Conservation (phyloP, 371 early-diverging fungal genomes). For the Mortierella sp. region DNA sequence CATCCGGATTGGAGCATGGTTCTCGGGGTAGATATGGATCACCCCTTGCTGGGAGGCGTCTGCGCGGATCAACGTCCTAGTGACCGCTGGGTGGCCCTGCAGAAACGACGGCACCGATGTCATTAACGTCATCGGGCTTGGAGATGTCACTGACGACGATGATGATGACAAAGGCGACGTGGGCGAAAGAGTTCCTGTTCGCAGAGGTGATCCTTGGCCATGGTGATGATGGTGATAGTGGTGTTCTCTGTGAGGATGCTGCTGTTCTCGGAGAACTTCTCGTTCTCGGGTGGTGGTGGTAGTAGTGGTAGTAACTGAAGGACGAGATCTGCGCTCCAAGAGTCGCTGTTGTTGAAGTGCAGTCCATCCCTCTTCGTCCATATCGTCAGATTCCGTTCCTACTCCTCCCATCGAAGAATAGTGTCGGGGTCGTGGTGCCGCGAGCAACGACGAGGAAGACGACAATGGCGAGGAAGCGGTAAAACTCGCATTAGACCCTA, state of each 20-base stretch:
- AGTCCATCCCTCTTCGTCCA: not conserved
- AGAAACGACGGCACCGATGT: constrained; percentile 17
- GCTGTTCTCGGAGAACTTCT: not conserved
- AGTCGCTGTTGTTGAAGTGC: not conserved
- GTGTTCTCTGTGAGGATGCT: not conserved
- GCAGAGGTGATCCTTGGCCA: not conserved
- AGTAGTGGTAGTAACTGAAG: too few species aligned
- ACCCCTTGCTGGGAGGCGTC: constrained; percentile 37
- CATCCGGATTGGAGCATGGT: constrained; percentile 49
- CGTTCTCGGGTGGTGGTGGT: not conserved
- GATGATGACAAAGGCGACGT: not conserved
- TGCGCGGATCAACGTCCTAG: constrained; percentile 30
- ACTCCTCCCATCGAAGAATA: not conserved
- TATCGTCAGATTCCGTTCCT: not conserved
- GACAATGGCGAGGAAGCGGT: not conserved
- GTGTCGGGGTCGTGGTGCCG: not conserved
- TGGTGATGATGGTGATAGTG: constrained; percentile 18
- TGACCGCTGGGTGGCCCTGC: constrained; percentile 10
- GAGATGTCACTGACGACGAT: not conserved
- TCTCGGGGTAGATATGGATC: constrained; percentile 47
- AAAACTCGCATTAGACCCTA: not conserved
- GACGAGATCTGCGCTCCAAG: constrained; percentile 2
- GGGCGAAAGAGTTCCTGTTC: not conserved
- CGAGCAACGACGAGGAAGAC: not conserved
- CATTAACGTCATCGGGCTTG: not conserved